These are phyloP conservation scores for Globisporangium irregulare DNA, from an alignment of 352 stramenopile species.

Conservation along the genomic window DNA sequence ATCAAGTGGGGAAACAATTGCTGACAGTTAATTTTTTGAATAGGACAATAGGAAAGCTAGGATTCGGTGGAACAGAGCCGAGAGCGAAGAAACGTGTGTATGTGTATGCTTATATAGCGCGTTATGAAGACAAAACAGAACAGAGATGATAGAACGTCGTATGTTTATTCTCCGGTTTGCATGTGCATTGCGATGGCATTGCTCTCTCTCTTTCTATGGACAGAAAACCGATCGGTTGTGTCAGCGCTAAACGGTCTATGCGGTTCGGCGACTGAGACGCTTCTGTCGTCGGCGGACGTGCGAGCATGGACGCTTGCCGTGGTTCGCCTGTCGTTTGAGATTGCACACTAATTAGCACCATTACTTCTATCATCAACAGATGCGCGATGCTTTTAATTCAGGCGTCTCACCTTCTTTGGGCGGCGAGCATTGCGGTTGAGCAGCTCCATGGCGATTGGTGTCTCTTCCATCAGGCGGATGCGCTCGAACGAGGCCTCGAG, in stretches of 20 bases:
- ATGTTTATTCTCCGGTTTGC: too few relatives aligned
- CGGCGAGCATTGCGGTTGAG: conserved; percentile 80
- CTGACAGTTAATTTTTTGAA: conserved; percentile 5
- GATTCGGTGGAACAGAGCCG: not conserved
- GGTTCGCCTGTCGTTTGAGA: conserved; percentile 55
- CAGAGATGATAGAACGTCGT: conserved; percentile 9
- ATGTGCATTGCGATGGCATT: not conserved
- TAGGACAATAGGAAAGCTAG: conserved; percentile 6
- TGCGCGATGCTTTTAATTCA: not conserved
- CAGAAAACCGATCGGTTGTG: conserved; percentile 4
- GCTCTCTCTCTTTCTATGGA: conserved; percentile 13
- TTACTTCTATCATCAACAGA: not conserved
- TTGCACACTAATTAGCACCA: not conserved
- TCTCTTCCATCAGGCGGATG: conserved; percentile 49
- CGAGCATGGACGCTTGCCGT: conserved; percentile 85
- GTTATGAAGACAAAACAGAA: conserved; percentile 5
- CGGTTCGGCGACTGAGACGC: conserved; percentile 59
- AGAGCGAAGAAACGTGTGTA: not conserved
- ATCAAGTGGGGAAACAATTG: not conserved
- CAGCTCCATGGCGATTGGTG: conserved; percentile 66
- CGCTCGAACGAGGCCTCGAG: conserved; percentile 28
- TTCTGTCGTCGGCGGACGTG: conserved; percentile 77
- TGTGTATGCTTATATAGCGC: conserved; percentile 13
- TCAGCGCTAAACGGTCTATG: conserved; percentile 18
- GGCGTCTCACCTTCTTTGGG: conserved; percentile 63